phyloP scores from a whole-genome alignment of 139 green algal genomes.

The Coelastrella sp. region DNA sequence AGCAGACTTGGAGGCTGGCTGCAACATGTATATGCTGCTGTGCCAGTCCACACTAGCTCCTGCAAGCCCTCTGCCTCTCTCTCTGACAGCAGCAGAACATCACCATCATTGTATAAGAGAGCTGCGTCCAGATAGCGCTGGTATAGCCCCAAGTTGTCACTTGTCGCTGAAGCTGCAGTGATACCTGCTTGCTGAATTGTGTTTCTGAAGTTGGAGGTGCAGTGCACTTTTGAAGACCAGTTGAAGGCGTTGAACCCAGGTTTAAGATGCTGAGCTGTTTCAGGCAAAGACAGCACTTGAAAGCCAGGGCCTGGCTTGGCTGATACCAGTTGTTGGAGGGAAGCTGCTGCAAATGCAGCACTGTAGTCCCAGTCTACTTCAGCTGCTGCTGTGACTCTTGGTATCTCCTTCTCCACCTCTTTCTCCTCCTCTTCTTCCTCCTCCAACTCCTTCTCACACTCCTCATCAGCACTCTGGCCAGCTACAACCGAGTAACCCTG shows the following conservation, averaged over 20 bases:
- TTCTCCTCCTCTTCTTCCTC: conserved; percentile 67
- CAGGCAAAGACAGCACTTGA: neutral
- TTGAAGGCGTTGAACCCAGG: conserved; percentile 6
- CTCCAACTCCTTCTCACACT: conserved; percentile 69
- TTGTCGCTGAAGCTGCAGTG: neutral
- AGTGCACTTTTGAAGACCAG: conserved; percentile 31
- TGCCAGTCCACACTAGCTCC: conserved; percentile 33
- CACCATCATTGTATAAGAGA: conserved; percentile 47
- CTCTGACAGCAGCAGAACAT: conserved; percentile 68
- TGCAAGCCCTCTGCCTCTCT: conserved; percentile 64
- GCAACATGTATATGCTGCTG: conserved; percentile 27
- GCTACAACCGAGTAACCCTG: conserved; percentile 9
- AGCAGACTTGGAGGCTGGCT: conserved; percentile 4
- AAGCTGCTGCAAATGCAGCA: conserved; percentile 1
- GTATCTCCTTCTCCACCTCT: conserved; percentile 59
- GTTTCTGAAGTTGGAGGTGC: conserved; percentile 57
- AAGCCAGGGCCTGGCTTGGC: neutral
- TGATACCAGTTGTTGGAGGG: neutral
- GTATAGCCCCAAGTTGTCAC: conserved; percentile 40
- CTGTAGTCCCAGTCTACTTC: conserved; percentile 54
- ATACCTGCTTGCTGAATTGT: neutral
- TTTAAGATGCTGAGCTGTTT: neutral
- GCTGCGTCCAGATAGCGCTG: conserved; percentile 53
- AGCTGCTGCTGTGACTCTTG: neutral
- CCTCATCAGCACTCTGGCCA: conserved; percentile 52